phyloP scores from a whole-genome alignment of 2,329 filamentous ascomycete genomes.

The Zalaria sp. region DNA sequence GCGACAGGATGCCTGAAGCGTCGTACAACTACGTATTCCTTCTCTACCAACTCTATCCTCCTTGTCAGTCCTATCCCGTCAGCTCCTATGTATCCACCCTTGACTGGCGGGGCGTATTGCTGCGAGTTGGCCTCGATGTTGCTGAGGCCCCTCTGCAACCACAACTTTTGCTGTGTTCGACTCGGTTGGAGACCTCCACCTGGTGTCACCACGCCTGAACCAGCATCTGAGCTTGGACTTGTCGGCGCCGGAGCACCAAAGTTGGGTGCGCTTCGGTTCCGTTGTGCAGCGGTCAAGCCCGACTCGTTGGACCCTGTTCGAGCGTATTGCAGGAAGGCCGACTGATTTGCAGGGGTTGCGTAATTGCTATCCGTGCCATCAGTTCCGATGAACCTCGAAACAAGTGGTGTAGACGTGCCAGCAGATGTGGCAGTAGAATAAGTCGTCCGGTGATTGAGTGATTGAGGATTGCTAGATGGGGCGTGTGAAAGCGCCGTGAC shows the following conservation, averaged over 20 bases:
- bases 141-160: conserved; percentile 59
- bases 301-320: conserved; percentile 3
- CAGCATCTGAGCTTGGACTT: conserved; percentile 17
- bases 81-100: conserved; percentile 17
- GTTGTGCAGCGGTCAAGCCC: conserved; percentile 4
- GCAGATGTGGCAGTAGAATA: conserved; percentile 18
- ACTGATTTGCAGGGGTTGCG: conserved; percentile 17
- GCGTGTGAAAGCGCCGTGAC: conserved; percentile 33
- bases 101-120: conserved; percentile 29
- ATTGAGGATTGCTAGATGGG: conserved; percentile 17
- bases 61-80: conserved; percentile 37
- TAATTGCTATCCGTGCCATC: conserved; percentile 17
- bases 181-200: conserved; percentile 27
- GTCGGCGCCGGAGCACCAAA: conserved; percentile 2
- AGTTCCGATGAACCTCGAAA: conserved; percentile 30
- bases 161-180: conserved; percentile 61
- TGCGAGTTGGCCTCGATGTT: conserved; percentile 46
- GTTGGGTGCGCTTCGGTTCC: conserved; percentile 7
- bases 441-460: conserved; percentile 21
- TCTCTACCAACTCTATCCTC: conserved; percentile 53
- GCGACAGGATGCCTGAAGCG: conserved; percentile 58
- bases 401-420: conserved; percentile 18
- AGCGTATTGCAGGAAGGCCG: conserved; percentile 6
- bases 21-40: conserved; percentile 62
- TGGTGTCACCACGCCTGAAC: conserved; percentile 6